phyloP scores from a whole-genome alignment of 805 yeast genomes.

The Candida silvicultrix region DNA sequence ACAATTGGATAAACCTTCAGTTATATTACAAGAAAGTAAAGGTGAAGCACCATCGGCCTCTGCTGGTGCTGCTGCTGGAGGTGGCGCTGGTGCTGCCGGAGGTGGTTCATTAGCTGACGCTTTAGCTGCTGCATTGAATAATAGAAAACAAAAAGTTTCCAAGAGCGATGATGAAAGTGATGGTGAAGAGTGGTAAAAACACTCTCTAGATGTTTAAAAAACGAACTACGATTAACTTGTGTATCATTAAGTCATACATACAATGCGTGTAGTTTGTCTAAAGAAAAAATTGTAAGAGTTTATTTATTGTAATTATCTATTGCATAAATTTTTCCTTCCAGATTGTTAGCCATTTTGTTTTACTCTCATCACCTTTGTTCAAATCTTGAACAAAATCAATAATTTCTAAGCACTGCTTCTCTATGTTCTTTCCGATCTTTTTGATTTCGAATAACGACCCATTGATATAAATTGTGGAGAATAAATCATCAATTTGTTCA shows the following conservation, averaged over 20 bases:
- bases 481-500: slow-evolving; percentile 48
- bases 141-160: slow-evolving; percentile 77
- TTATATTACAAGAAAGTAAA: slow-evolving; percentile 59
- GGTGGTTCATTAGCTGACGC: slow-evolving; percentile 79
- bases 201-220: background rate
- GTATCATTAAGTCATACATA: background rate
- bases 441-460: slow-evolving; percentile 19
- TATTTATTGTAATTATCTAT: background rate
- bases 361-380: slow-evolving; percentile 44
- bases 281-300: too few species aligned
- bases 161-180: slow-evolving; percentile 82
- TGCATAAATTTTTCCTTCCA: slow-evolving; percentile 40
- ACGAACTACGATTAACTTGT: too few species aligned
- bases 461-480: slow-evolving; percentile 47
- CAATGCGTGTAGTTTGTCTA: too few species aligned
- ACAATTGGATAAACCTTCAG: slow-evolving; percentile 75
- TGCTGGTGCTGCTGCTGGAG: slow-evolving; percentile 30
- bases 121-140: slow-evolving; percentile 75
- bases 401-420: slow-evolving; percentile 9
- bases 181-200: slow-evolving; percentile 63
- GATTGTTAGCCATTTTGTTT: slow-evolving; percentile 50
- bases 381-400: slow-evolving; percentile 30
- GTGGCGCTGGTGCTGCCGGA: slow-evolving; percentile 39
- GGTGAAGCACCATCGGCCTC: slow-evolving; percentile 46
- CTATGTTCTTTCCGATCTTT: slow-evolving; percentile 27